A percentile compares a stretch with the other conserved stretches of the same genome.
Conservation (phyloP, 139 green algal species). For the Tetraselmis striata region DNA sequence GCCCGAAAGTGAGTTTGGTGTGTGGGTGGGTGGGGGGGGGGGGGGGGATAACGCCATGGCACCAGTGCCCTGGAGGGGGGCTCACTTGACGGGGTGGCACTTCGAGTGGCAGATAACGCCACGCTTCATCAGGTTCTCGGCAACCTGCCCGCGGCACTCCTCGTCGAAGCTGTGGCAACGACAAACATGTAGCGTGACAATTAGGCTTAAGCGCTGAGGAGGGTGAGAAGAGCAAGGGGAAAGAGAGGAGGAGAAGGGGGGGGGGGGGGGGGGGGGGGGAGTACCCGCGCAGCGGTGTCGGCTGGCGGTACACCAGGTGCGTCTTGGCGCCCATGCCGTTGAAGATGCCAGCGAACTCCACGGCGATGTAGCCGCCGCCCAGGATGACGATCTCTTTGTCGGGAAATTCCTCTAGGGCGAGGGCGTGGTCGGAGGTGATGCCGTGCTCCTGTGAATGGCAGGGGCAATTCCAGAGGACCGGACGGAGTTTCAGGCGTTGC, state of each 20-base stretch:
- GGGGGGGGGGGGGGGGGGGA: too few species aligned
- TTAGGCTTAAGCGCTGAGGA: too few species aligned
- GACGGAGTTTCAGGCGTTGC: too few species aligned
- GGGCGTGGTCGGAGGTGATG: slow-evolving; percentile 89
- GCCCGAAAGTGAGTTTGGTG: not conserved
- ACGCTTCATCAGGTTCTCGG: slow-evolving; percentile 38
- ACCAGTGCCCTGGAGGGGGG: too few species aligned
- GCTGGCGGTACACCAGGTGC: slow-evolving; percentile 67
- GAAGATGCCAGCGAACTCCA: slow-evolving; percentile 97
- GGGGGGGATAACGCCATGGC: not conserved
- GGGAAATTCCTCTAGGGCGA: slow-evolving; percentile 69
- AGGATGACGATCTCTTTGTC: slow-evolving; percentile 72
- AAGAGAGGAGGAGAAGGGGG: too few species aligned
- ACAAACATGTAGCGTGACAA: too few species aligned
- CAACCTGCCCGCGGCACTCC: slow-evolving; percentile 36
- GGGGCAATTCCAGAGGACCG: too few species aligned
- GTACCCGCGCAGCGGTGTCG: not conserved
- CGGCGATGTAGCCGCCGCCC: slow-evolving; percentile 92
- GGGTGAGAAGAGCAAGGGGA: not conserved
- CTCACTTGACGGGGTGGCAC: slow-evolving; percentile 22
- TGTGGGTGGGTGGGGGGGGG: not conserved
- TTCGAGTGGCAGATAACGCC: slow-evolving; percentile 56
- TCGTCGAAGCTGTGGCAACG: slow-evolving; percentile 35
- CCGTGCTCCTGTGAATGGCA: slow-evolving; percentile 52
- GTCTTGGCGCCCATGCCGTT: slow-evolving; percentile 73